Percentiles rank a stretch among this genome's conserved stretches.
Evolutionary conservation across 805 yeast species (phyloP).

Genomic region (Maudiozyma turicensis): DNA sequence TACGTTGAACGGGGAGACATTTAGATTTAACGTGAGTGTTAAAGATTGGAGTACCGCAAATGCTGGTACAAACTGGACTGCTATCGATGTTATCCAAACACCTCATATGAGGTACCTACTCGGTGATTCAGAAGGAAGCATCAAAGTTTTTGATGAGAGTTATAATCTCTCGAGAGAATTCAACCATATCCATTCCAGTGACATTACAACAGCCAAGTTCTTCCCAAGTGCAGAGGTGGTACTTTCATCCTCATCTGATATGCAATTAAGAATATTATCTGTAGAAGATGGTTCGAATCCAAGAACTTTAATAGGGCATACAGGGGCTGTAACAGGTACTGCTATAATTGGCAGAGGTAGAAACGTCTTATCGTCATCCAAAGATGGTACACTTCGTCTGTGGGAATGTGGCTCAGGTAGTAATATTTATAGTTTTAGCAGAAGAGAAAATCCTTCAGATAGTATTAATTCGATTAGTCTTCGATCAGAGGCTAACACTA

Average conservation of each 20-base stretch:
- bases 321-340: conserved; percentile 37
- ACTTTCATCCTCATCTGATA: conserved; percentile 50
- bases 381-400: conserved; percentile 46
- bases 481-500: background rate
- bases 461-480: conserved; percentile 25
- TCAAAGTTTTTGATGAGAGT: conserved; percentile 17
- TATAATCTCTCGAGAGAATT: conserved; percentile 8
- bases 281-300: conserved; percentile 37
- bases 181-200: conserved; percentile 40
- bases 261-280: conserved; percentile 54
- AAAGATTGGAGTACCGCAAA: background rate
- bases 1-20: conserved; percentile 7
- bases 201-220: conserved; percentile 35
- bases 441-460: conserved; percentile 30
- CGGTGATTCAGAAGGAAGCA: conserved; percentile 31
- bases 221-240: conserved; percentile 62
- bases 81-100: conserved; percentile 29
- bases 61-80: conserved; percentile 18
- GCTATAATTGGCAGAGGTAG: conserved; percentile 55
- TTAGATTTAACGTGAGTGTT: conserved; percentile 5
- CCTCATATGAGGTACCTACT: conserved; percentile 20
- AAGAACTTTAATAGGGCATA: conserved; percentile 45
- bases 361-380: conserved; percentile 47
- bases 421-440: conserved; percentile 33
- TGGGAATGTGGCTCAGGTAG: conserved; percentile 65